phyloP scores from a whole-genome alignment of 805 yeast species.

The Clavispora fructus region DNA sequence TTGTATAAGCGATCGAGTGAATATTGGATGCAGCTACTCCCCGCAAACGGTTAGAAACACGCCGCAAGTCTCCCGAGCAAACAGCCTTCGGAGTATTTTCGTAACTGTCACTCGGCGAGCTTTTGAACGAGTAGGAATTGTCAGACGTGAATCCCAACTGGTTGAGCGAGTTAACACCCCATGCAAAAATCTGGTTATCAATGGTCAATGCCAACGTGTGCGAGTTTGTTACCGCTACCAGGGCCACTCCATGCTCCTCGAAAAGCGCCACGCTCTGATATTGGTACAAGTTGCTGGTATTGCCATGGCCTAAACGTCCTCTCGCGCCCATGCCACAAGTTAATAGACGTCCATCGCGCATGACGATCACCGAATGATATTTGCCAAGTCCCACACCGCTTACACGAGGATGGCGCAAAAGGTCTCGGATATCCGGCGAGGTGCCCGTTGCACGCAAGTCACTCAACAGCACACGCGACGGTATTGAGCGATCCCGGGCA shows the following conservation, averaged over 20 bases:
- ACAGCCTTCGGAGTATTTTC: slow-evolving; percentile 38
- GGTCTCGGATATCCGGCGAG: slow-evolving; percentile 7
- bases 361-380: slow-evolving; percentile 58
- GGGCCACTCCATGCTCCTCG: slow-evolving; percentile 5
- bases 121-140: slow-evolving; percentile 11
- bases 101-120: slow-evolving; percentile 23
- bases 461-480: slow-evolving; percentile 25
- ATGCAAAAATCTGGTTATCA: slow-evolving; percentile 54
- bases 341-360: slow-evolving; percentile 50
- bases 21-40: slow-evolving; percentile 61
- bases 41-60: slow-evolving; percentile 20
- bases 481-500: slow-evolving; percentile 41
- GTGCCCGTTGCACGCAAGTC: background rate
- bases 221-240: slow-evolving; percentile 50
- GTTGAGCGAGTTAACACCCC: slow-evolving; percentile 73
- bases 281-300: slow-evolving; percentile 32
- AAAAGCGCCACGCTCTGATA: slow-evolving; percentile 41
- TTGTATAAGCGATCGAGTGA: slow-evolving; percentile 60
- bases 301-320: slow-evolving; percentile 65
- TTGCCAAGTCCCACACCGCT: slow-evolving; percentile 51
- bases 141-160: slow-evolving; percentile 51
- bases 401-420: slow-evolving; percentile 37
- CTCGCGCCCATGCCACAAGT: slow-evolving; percentile 64
- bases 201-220: slow-evolving; percentile 59
- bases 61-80: slow-evolving; percentile 38